Conservation (phyloP, 371 early-diverging fungal genomes). For the Mortierella sp. region DNA sequence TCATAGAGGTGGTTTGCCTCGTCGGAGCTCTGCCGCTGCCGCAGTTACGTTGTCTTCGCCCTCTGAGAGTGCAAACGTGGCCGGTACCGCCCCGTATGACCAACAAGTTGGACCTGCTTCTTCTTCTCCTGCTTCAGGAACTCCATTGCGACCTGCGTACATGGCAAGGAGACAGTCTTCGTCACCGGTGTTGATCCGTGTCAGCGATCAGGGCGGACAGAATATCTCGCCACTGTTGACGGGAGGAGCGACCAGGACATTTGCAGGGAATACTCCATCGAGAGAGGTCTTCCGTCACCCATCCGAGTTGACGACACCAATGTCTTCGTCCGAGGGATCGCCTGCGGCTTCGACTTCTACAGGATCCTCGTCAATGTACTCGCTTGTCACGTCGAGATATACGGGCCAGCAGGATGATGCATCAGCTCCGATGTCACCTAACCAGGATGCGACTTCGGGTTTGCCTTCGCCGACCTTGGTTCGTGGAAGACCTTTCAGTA, state of each 20-base stretch:
- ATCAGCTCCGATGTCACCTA: conserved; percentile 9
- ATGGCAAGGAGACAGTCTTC: conserved; percentile 34
- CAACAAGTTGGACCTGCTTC: neutral
- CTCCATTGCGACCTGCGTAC: conserved; percentile 17
- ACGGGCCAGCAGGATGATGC: conserved; percentile 12
- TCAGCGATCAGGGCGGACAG: conserved; percentile 43
- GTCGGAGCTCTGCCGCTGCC: conserved; percentile 44
- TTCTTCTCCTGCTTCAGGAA: neutral
- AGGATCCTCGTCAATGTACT: conserved; percentile 20
- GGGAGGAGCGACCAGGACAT: conserved; percentile 18
- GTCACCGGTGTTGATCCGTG: conserved; percentile 45
- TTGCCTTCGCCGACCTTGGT: neutral
- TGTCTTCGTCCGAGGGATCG: conserved; percentile 17
- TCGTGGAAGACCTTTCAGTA: neutral
- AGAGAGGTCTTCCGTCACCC: conserved; percentile 21
- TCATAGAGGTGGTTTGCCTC: conserved; percentile 13
- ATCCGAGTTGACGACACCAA: conserved; percentile 17
- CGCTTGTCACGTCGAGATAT: conserved; percentile 18
- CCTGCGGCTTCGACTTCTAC: conserved; percentile 22
- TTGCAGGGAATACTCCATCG: conserved; percentile 22
- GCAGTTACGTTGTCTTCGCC: neutral
- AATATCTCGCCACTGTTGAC: conserved; percentile 38
- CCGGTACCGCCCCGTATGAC: neutral
- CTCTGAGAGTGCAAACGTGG: neutral
- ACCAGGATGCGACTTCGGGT: neutral